Base-by-base conservation (phyloP, 768 basidiomycete species). In the Kwoniella bestiolae region DNA sequence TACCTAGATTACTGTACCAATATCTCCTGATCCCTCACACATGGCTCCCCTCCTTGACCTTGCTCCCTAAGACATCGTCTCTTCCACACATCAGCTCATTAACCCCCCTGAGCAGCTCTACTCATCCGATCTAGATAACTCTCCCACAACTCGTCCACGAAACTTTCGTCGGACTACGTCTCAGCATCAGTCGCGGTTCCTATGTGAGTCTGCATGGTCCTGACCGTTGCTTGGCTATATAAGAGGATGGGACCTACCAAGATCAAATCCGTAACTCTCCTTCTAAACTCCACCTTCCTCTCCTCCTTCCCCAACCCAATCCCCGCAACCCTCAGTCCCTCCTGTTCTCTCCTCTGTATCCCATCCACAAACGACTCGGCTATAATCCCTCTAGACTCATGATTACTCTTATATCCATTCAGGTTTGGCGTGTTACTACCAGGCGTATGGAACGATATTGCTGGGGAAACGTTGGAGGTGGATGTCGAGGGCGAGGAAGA, bases 61-160 rank as follows among this genome's bases (percentile, higher is more conserved):
- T 8, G 38, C 38, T 8, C 38, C 8, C 6, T 25, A 12, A 5
- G 25, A 4, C 25, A 21, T 25, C 46, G 25, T 25, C 23, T n/a
- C 25, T n/a, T 51, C 23, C 29, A 46, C 29, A 41, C n/a, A 28
- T 11, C 6, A 18, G 6, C 5, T 18, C 7, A 21, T 35, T 52
- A 59, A 28, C 60, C 64, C 31, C 44, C 63, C 60, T 47, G 35
- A 28, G 60, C 57, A 28, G 56, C 55, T 18, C 63, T 28, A 23
- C 64, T 60, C 51, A 62, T 66, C 44, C 70, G 44, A 25, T 60
- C 49, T 8, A 69, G 63, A 57, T 76, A 72, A 1, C 44, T 67
- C 26, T 16, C 21, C 75, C 75, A 76, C 12, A 76, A 34, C 28
- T 74, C 70, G 34, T 76, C 68, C 3, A 71, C 70, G 46, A 76